Evolutionary conservation across 495 filamentous ascomycete species (phyloP).

Genomic region (Penicillium cosmopolitanum): DNA sequence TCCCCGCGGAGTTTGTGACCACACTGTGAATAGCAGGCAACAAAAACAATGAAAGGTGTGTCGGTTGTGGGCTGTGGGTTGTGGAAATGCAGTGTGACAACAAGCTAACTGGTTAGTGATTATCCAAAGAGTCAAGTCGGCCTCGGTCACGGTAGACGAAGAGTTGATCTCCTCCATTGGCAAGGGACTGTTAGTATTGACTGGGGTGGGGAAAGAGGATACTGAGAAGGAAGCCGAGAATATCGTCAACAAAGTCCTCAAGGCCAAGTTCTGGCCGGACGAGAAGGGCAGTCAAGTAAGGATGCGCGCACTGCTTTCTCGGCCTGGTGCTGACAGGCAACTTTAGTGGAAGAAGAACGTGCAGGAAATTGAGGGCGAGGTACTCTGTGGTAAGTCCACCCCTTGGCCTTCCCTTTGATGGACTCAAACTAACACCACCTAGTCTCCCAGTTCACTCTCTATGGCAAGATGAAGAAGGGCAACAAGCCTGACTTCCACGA

Average conservation of each 20-base stretch:
- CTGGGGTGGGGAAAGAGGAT: constrained; percentile 88
- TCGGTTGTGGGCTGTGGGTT: constrained; percentile 1
- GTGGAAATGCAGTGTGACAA: not conserved
- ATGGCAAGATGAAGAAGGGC: constrained; percentile 90
- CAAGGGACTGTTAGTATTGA: constrained; percentile 87
- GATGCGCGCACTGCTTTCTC: constrained; percentile 2
- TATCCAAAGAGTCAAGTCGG: constrained; percentile 91
- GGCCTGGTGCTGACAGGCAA: constrained; percentile 18
- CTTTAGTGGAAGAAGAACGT: constrained; percentile 85
- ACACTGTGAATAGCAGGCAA: not conserved
- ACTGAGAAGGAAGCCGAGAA: constrained; percentile 84
- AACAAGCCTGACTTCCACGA: constrained; percentile 95
- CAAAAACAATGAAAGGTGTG: constrained; percentile 53
- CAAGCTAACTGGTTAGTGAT: constrained; percentile 62
- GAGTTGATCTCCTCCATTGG: constrained; percentile 87
- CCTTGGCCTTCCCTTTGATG: not conserved
- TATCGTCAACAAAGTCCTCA: constrained; percentile 83
- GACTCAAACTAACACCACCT: constrained; percentile 1
- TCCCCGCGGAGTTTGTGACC: too few species aligned
- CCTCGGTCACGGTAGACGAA: constrained; percentile 97
- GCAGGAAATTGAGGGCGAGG: constrained; percentile 82
- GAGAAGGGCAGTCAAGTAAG: constrained; percentile 44
- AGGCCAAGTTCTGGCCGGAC: constrained; percentile 87
- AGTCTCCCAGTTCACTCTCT: constrained; percentile 99
- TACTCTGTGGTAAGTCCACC: constrained; percentile 76